Percentiles rank a stretch among this genome's conserved stretches.
Evolutionary conservation across 73 alveolate species (phyloP).

Genomic region (Symbiodinium natans): DNA sequence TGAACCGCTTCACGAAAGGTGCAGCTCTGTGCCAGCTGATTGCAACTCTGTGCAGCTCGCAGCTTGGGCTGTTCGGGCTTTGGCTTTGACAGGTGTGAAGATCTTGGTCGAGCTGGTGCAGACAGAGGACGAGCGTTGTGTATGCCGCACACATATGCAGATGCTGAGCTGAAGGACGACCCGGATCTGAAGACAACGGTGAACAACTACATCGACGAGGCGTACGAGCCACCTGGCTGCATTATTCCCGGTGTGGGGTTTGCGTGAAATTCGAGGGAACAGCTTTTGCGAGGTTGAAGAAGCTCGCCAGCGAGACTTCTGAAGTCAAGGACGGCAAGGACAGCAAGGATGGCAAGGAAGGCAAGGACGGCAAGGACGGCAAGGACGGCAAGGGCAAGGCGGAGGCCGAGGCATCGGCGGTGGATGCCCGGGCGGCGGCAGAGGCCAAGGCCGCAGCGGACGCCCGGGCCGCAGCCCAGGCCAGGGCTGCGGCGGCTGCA

Average conservation of each 20-base stretch:
- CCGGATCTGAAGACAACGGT: neutral
- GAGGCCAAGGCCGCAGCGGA: neutral
- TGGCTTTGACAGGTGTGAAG: neutral
- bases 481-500: neutral
- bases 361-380: neutral
- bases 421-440: neutral
- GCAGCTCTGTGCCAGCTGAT: neutral
- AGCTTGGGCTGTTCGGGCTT: too few species aligned
- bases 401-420: neutral
- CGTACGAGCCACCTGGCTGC: neutral
- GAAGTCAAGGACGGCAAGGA: neutral
- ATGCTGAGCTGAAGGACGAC: too few species aligned
- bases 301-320: neutral
- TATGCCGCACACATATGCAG: too few species aligned
- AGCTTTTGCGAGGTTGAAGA: neutral
- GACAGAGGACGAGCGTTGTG: conserved; percentile 6
- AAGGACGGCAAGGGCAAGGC: neutral
- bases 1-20: neutral
- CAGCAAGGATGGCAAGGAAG: neutral
- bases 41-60: too few species aligned
- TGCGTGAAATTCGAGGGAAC: too few species aligned
- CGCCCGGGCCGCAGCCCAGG: neutral
- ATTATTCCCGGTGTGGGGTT: too few species aligned
- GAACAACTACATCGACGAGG: conserved; percentile 4
- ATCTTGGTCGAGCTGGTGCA: conserved; percentile 1